A percentile compares a stretch with the other conserved stretches of the same genome.
These are phyloP conservation scores for Cercospora nicotianae DNA, from an alignment of 2,329 filamentous ascomycete genomes.

Conservation along the genomic window DNA sequence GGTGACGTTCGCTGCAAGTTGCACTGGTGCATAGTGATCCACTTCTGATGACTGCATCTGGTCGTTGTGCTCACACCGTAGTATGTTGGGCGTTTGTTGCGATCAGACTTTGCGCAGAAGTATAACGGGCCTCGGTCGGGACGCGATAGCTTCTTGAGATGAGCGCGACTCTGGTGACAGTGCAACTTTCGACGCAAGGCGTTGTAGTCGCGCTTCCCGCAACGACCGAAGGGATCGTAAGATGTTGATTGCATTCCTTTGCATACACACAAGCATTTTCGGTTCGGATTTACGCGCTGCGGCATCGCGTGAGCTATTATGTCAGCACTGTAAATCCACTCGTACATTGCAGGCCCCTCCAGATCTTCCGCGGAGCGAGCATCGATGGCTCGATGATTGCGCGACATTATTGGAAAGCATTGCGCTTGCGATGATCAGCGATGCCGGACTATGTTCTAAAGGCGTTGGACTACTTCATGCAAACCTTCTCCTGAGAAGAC, in stretches of 20 bases:
- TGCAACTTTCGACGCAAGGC: not conserved
- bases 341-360: not conserved
- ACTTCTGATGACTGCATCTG: slow-evolving; percentile 2
- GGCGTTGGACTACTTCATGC: not conserved
- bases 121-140: not conserved
- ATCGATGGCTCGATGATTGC: not conserved
- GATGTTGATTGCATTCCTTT: not conserved
- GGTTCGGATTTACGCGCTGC: not conserved
- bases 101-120: not conserved
- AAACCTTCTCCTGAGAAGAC: not conserved
- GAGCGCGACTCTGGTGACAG: not conserved
- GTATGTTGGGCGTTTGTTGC: not conserved
- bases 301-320: not conserved
- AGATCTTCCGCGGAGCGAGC: not conserved
- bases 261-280: not conserved
- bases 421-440: not conserved
- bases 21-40: not conserved
- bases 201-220: not conserved
- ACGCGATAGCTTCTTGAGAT: not conserved
- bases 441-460: not conserved
- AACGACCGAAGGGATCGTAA: not conserved
- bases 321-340: not conserved
- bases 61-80: not conserved
- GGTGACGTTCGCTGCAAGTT: not conserved
- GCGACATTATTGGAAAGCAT: not conserved